Evolutionary conservation across 108 stramenopile genomes (phyloP).

Genomic region (Cyclotella atomus): DNA sequence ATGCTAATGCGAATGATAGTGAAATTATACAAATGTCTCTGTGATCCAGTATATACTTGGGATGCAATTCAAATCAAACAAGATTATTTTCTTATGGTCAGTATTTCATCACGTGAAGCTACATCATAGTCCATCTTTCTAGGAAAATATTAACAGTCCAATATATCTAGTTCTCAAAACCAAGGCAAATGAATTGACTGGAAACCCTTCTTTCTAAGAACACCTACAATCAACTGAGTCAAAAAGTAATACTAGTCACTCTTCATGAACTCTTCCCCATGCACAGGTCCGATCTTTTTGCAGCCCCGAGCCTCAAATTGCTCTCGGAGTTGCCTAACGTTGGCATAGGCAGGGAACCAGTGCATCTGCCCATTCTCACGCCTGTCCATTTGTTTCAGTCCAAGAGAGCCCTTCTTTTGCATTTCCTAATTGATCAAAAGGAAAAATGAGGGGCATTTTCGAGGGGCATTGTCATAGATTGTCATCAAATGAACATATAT

Average conservation of each 20-base stretch:
- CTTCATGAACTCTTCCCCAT: slow-evolving; percentile 48
- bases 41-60: neutral
- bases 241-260: too few relatives aligned
- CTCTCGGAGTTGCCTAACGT: slow-evolving; percentile 49
- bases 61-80: neutral
- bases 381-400: slow-evolving; percentile 45
- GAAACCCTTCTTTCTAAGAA: too few relatives aligned
- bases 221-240: too few relatives aligned
- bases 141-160: too few relatives aligned
- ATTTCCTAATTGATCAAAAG: slow-evolving; percentile 13
- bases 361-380: slow-evolving; percentile 53
- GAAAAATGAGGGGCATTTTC: too few relatives aligned
- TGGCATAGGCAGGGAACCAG: slow-evolving; percentile 49
- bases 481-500: too few relatives aligned
- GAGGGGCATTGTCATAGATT: too few relatives aligned
- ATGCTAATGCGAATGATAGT: too few relatives aligned
- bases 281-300: slow-evolving; percentile 45
- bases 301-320: slow-evolving; percentile 47
- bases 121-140: neutral
- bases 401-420: slow-evolving; percentile 54
- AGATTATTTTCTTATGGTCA: neutral
- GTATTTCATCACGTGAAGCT: neutral
- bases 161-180: too few relatives aligned
- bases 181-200: too few relatives aligned
- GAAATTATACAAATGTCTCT: neutral